Base-by-base conservation (phyloP, 441 rosid genomes). In the Pelargonium citronellum region DNA sequence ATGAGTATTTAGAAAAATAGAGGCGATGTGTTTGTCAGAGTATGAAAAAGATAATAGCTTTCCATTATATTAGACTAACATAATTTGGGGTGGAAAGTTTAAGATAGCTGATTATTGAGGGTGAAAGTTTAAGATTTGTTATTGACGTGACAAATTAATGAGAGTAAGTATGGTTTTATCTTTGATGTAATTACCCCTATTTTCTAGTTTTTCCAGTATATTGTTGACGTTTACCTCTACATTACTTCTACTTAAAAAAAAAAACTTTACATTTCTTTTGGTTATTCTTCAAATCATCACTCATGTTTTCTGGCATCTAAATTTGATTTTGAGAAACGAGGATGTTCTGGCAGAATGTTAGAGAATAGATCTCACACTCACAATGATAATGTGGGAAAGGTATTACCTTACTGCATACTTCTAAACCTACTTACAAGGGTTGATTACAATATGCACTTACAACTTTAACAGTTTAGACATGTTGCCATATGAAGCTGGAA, bases 381-480 rank as follows among this genome's bases (percentile, higher is more conserved):
- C 66, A 46, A 44, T 66, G 64, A 2, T 24, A 57, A 39, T 53
- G 65, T 41, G 43, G 7, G 60, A 61, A 64, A 47, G 1, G 46
- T 12, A 11, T 49, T 51, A 71, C 39, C 58, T 12, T 57, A 15
- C 60, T 67, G 20, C 65, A 11, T n/a, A 22, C 49, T 69, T 34
- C n/a, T 63, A 70, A 70, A 72, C 60, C 72, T 70, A 74, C 37
- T 34, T 67, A 49, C 41, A 71, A 78, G 78, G 37, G 51, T 41
- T 20, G 34, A 46, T 69, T 61, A 57, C 46, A 66, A 27, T 71
- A 73, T 75, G 55, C 60, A 87, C 95, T 91, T 90, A 95, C 99
- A 95, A n/a, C 75, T 95, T 95, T 82, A 90, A 79, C 75, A 95
- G 82, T 60, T 85, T 85, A 55, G 91, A 77, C 92, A 91, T 89